Evolutionary conservation across 352 stramenopile genomes (phyloP), one percentile per base, ranked within the genome.

Genomic region (Pythium aquatile): DNA sequence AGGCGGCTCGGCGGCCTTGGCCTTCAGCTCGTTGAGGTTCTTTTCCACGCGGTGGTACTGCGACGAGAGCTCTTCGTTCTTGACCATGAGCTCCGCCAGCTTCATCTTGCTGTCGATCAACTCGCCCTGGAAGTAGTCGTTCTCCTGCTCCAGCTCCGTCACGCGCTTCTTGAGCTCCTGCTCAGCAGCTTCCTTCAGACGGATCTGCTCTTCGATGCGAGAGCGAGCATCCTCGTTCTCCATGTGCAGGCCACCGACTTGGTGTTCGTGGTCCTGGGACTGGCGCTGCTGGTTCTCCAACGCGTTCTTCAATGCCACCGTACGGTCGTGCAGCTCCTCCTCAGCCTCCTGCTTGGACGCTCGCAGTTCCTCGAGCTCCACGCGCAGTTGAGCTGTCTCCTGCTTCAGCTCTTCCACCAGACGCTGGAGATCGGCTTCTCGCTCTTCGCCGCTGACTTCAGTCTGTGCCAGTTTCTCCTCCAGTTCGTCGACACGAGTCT

Each of bases 21-120:
- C 79, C 59, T 82, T 83, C 66, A 82, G 72, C 66, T 84, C 67
- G 11, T 76, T 65, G 24, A 80, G 61, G 51, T 72, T 66, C 65
- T 88, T 90, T 58, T 92, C 83, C 53, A 87, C 74, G 51, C 83
- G 77, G 68, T 87, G 85, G 66, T 79, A 79, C 51, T 83, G 73
- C 52, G 76, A 72, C 32, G 72, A 61, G 24, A 90, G 73, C 65
- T 94, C 80, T 60, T 94, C 85, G 66, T 90, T 88, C 52, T 75
- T 75, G 59, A 89, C 79, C 64, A 77, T 90, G 40, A 92, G 71
- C 62, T 88, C 72, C 4, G 85, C 83, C 30, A 91, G 73, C 53
- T 91, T 88, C 73, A 94, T 86, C 79, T 94, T 92, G 72, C 77
- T 90, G 61, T 90, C 78, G 44, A 94, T 90, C 54, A 94, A 69